Conservation (phyloP, 805 yeast species). For the Teunomyces aglyptinius region DNA sequence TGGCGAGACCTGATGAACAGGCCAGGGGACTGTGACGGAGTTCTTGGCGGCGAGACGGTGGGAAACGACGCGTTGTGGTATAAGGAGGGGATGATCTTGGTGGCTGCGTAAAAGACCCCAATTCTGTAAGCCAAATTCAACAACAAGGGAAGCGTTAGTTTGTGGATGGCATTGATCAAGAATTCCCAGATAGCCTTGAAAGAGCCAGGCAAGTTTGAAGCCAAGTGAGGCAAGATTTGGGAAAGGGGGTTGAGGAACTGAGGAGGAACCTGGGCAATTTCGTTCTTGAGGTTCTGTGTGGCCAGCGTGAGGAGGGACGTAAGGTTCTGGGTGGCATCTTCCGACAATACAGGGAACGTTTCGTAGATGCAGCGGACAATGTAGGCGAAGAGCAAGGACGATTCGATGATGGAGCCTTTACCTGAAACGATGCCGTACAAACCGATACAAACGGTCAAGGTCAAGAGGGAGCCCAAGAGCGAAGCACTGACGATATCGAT, state of each 20-base stretch:
- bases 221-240: conserved; percentile 41
- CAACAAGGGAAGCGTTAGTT: conserved; percentile 77
- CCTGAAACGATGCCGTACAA: conserved; percentile 80
- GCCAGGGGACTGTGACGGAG: conserved; percentile 27
- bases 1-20: conserved; percentile 27
- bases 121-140: conserved; percentile 83
- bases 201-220: conserved; percentile 53
- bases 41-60: conserved; percentile 35
- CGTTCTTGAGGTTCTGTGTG: conserved; percentile 30
- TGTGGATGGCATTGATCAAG: conserved; percentile 49
- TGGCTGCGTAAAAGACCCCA: conserved; percentile 85
- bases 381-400: conserved; percentile 82
- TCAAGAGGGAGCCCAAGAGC: conserved; percentile 79
- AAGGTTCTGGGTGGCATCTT: conserved; percentile 37
- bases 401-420: conserved; percentile 87
- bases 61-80: conserved; percentile 41
- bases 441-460: conserved; percentile 71
- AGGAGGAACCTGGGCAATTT: conserved; percentile 37
- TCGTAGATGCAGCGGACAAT: conserved; percentile 91
- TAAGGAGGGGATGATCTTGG: conserved; percentile 85
- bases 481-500: conserved; percentile 76
- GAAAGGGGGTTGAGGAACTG: conserved; percentile 25
- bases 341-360: conserved; percentile 83
- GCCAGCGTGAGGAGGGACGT: conserved; percentile 33
- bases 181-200: conserved; percentile 56